phyloP scores from a whole-genome alignment of 1,284 basidiomycete species.

The Ceratobasidium sp. region DNA sequence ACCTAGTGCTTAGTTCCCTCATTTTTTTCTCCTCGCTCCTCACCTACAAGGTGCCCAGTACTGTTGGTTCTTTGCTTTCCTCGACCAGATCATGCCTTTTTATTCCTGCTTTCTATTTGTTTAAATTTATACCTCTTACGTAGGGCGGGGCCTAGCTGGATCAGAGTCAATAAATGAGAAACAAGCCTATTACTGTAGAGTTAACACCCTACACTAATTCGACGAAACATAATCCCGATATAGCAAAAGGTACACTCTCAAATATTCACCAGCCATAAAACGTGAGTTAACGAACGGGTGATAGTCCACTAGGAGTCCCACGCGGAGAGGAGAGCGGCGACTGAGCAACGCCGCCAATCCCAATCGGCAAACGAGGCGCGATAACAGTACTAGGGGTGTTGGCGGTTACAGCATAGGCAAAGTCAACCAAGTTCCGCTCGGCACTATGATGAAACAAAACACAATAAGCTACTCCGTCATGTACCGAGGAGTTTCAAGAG shows the following conservation, averaged over 20 bases:
- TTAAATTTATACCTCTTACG: too few relatives aligned
- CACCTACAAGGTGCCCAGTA: too few relatives aligned
- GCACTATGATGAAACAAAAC: background rate
- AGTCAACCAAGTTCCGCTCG: conserved; percentile 24
- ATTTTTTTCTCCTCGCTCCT: too few relatives aligned
- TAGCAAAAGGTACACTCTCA: background rate
- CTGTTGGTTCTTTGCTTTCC: too few relatives aligned
- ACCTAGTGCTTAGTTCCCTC: too few relatives aligned
- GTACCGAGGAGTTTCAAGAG: too few relatives aligned
- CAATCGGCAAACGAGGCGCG: conserved; percentile 2
- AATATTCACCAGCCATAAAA: background rate
- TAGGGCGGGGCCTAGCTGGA: background rate
- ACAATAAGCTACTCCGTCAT: too few relatives aligned
- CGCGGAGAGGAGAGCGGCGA: conserved; percentile 24
- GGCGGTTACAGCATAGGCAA: conserved; percentile 25
- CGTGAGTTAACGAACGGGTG: background rate
- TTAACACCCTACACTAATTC: background rate
- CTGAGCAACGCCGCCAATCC: conserved; percentile 6
- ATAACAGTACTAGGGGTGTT: conserved; percentile 1
- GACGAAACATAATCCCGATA: background rate
- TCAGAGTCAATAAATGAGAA: background rate
- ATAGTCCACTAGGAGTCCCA: background rate
- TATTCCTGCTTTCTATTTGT: too few relatives aligned
- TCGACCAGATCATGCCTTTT: too few relatives aligned
- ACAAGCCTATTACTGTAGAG: background rate